Evolutionary conservation across 78 protist species (phyloP), one percentile per base, ranked within the genome.

Genomic region (Parvularia atlantis): DNA sequence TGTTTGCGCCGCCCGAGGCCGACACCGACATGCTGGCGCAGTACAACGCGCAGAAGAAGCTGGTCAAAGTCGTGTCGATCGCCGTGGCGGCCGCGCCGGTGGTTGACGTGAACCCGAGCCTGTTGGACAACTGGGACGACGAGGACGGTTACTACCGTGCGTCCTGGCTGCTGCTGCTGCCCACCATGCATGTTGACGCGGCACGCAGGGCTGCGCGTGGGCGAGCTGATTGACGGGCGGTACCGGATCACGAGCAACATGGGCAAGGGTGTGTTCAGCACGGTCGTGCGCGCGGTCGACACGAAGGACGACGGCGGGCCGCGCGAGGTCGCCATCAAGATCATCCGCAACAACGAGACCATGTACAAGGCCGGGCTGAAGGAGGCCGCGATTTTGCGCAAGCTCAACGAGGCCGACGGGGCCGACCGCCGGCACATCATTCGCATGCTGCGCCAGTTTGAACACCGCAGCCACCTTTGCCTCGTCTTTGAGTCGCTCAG

Each of bases 111-210:
- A n/a, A n/a, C n/a, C n/a, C n/a, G n/a, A n/a, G n/a, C n/a, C n/a
- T n/a, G n/a, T n/a, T n/a, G n/a, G 91, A 90, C 63, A 84, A 82
- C 36, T 86, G 89, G 87, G 93, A 88, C 37, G 96, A 91, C 50
- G 73, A 17, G 1, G 93, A 91, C 44, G 96, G 96, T 0, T 91
- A 91, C 75, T 91, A 89, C 53, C 73, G 72, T 0, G 44, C 64
- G 33, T 0, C 4, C 46, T 41, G 19, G 46, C 64, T 16, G n/a
- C 64, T 20, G 11, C 40, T 16, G 31, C 64, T 13, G 40, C 48
- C 11, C 19, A 1, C n/a, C 64, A 1, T 59, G 22, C 2, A 5
- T 59, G 3, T 5, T 2, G n/a, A 14, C 20, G 61, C 31, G 31
- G 16, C 61, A 6, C 35, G 61, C 40, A 59, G 64, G 77, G 66